phyloP scores from a whole-genome alignment of 148 eudicot genomes.

The Euryodendron excelsum region DNA sequence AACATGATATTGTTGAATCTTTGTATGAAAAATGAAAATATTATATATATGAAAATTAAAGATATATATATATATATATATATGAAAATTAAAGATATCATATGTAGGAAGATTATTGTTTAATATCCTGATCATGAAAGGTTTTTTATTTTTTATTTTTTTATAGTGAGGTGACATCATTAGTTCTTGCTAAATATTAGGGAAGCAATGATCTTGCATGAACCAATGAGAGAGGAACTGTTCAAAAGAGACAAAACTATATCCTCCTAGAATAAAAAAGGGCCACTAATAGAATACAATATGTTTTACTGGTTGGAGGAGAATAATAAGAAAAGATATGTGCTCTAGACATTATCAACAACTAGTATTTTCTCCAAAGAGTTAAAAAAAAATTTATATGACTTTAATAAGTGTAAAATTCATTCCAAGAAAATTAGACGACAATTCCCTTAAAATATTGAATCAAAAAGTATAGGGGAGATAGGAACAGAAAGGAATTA shows the following conservation, averaged over 20 bases:
- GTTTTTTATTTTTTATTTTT: background rate
- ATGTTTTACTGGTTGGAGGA: background rate
- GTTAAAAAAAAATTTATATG: background rate
- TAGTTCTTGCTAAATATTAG: background rate
- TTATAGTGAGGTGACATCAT: background rate
- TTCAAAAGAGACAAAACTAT: slow-evolving; percentile 21
- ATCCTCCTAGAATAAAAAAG: slow-evolving; percentile 3
- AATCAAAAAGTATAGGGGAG: background rate
- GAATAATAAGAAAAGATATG: background rate
- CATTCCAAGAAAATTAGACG: background rate
- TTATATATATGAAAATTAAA: background rate
- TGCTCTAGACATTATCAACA: background rate
- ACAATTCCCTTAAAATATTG: background rate
- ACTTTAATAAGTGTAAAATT: background rate
- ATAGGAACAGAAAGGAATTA: background rate
- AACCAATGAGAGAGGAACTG: slow-evolving; percentile 27
- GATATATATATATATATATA: no score
- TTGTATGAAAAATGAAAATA: no score
- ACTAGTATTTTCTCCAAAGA: background rate
- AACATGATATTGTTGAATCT: background rate
- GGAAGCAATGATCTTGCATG: slow-evolving; percentile 22
- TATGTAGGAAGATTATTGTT: background rate
- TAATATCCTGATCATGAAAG: slow-evolving; percentile 4
- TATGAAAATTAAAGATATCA: no score
- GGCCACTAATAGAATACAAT: background rate